phyloP scores from a whole-genome alignment of 1,284 basidiomycete genomes.

The Chalciporus sp. region DNA sequence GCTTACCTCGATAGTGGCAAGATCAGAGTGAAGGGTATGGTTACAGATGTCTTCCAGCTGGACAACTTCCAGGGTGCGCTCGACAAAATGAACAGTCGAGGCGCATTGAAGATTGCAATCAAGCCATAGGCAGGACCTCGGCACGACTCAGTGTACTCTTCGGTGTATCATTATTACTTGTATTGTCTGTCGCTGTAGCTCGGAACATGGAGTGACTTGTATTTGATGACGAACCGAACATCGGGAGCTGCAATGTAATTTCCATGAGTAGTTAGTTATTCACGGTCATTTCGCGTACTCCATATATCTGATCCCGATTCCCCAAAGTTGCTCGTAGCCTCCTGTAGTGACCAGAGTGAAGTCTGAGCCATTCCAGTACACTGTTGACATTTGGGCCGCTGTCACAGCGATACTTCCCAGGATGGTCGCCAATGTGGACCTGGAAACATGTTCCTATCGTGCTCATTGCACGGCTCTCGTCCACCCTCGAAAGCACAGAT shows the following conservation, averaged over 20 bases:
- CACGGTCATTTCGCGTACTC: too few relatives aligned
- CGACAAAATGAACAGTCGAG: conserved; percentile 80
- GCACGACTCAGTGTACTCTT: not conserved
- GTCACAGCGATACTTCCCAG: conserved; percentile 11
- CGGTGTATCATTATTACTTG: conserved; percentile 25
- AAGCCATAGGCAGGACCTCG: conserved; percentile 40
- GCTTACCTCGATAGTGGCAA: conserved; percentile 87
- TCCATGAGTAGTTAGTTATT: too few relatives aligned
- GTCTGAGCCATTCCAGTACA: too few relatives aligned
- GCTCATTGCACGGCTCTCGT: not conserved
- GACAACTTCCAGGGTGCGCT: conserved; percentile 80
- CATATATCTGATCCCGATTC: too few relatives aligned
- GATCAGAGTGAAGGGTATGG: conserved; percentile 83
- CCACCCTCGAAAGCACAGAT: not conserved
- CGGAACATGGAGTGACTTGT: not conserved
- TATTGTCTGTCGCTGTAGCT: conserved; percentile 4
- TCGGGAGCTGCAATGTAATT: too few relatives aligned
- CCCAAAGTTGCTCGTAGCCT: too few relatives aligned
- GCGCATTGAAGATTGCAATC: conserved; percentile 70
- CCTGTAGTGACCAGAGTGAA: not conserved
- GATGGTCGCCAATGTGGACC: conserved; percentile 5
- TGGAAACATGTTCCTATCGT: not conserved
- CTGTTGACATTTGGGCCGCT: too few relatives aligned
- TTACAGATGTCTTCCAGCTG: conserved; percentile 72
- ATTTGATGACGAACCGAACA: too few relatives aligned